Percentiles rank a stretch among this genome's conserved stretches.
Conservation (phyloP, 2,329 filamentous ascomycete genomes). For the Exutisphaerella laricina region DNA sequence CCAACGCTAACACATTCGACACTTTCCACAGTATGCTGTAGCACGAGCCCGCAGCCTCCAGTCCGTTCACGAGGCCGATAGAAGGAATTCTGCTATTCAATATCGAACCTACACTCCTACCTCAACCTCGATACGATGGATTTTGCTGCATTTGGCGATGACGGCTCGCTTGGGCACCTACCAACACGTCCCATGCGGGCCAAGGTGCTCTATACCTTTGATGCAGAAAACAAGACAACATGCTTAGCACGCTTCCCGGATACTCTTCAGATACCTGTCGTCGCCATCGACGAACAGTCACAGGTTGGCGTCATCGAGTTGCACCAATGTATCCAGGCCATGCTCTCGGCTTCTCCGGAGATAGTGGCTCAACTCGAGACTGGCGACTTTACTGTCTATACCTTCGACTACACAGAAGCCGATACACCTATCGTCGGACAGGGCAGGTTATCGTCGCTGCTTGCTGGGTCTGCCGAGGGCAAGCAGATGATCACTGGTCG, state of each 20-base stretch:
- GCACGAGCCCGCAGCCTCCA: constrained; percentile 23
- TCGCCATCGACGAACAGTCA: constrained; percentile 70
- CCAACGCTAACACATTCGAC: constrained; percentile 3
- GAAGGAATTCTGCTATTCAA: constrained; percentile 12
- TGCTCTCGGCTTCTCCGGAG: constrained; percentile 76
- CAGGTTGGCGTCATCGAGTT: constrained; percentile 86
- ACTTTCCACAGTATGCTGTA: constrained; percentile 26
- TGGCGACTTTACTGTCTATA: constrained; percentile 89
- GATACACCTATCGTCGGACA: constrained; percentile 91
- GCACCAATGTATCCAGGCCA: constrained; percentile 77
- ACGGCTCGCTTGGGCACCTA: constrained; percentile 30
- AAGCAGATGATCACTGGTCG: constrained; percentile 78
- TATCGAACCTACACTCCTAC: constrained; percentile 16
- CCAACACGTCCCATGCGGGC: constrained; percentile 53
- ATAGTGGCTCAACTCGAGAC: constrained; percentile 64
- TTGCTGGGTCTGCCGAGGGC: constrained; percentile 59
- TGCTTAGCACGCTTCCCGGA: constrained; percentile 84
- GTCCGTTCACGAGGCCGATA: constrained; percentile 21
- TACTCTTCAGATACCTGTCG: constrained; percentile 70
- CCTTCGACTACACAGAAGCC: constrained; percentile 92
- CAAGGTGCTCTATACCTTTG: constrained; percentile 96
- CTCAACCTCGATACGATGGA: constrained; percentile 26
- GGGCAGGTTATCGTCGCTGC: constrained; percentile 83
- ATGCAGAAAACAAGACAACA: constrained; percentile 79
- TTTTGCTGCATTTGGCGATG: constrained; percentile 16